phyloP scores from a whole-genome alignment of 2,329 filamentous ascomycete species.

The Phaeoacremonium minimum region DNA sequence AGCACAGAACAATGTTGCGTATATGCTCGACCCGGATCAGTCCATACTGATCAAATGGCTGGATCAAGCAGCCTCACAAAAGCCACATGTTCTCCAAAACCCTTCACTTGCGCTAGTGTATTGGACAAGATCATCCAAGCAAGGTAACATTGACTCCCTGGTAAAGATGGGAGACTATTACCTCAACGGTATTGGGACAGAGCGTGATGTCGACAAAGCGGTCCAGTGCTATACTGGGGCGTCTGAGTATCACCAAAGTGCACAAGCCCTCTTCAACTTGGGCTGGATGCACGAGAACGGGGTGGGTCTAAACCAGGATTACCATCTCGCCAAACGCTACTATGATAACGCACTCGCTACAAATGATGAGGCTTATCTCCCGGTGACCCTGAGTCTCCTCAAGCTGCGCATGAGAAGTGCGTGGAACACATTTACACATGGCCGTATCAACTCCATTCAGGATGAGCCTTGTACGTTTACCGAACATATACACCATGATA shows the following conservation, averaged over 20 bases:
- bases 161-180: constrained; percentile 99
- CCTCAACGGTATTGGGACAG: constrained; percentile 72
- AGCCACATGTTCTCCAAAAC: constrained; percentile 41
- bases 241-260: constrained; percentile 85
- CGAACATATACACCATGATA: no score
- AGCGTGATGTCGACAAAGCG: constrained; percentile 74
- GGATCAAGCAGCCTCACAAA: constrained; percentile 32
- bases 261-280: constrained; percentile 93
- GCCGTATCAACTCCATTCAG: constrained; percentile 87
- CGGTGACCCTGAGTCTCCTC: constrained; percentile 81
- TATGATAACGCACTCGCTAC: constrained; percentile 91
- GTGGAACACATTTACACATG: constrained; percentile 90
- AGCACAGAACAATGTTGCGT: constrained; percentile 87
- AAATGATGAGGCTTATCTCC: constrained; percentile 89
- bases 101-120: constrained; percentile 73
- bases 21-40: constrained; percentile 71
- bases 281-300: constrained; percentile 99
- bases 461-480: constrained; percentile 80
- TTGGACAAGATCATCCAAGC: constrained; percentile 91
- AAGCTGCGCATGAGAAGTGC: constrained; percentile 82
- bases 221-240: constrained; percentile 90
- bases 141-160: constrained; percentile 87
- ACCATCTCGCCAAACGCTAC: constrained; percentile 92
- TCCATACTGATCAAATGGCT: constrained; percentile 55
- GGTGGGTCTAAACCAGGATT: constrained; percentile 87